Conservation (phyloP, 306 rosid genomes). For the Begonia fuchsioides region DNA sequence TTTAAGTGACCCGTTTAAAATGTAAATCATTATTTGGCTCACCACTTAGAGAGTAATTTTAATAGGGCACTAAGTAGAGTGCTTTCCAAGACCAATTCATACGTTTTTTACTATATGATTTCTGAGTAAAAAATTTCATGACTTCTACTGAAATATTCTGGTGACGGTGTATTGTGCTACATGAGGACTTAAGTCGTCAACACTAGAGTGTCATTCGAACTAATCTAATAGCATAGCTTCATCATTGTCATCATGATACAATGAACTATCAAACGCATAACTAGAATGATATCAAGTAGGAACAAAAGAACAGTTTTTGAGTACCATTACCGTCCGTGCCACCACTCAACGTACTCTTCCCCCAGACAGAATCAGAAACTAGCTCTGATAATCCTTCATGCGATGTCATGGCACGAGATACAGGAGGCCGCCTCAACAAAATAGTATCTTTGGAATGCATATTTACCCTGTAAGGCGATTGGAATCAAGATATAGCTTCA, state of each 20-base stretch:
- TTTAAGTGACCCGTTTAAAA: too few species aligned
- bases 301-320: background rate
- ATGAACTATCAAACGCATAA: background rate
- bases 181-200: too few species aligned
- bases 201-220: too few species aligned
- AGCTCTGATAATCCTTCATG: conserved; percentile 37
- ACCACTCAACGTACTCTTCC: conserved; percentile 12
- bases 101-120: too few species aligned
- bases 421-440: conserved; percentile 39
- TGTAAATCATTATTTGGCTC: too few species aligned
- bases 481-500: background rate
- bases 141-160: too few species aligned
- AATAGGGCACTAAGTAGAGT: too few species aligned
- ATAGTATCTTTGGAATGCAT: conserved; percentile 22
- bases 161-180: too few species aligned
- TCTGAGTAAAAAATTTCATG: too few species aligned
- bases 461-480: conserved; percentile 15
- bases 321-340: conserved; percentile 21
- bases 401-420: conserved; percentile 22
- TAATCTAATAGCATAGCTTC: too few species aligned
- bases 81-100: too few species aligned
- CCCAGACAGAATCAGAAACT: conserved; percentile 22
- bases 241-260: background rate
- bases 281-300: background rate
- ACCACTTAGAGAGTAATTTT: too few species aligned